A percentile compares a stretch with the other conserved stretches of the same genome.
Conservation (phyloP, 768 basidiomycete genomes). For the Mycena haematopus region DNA sequence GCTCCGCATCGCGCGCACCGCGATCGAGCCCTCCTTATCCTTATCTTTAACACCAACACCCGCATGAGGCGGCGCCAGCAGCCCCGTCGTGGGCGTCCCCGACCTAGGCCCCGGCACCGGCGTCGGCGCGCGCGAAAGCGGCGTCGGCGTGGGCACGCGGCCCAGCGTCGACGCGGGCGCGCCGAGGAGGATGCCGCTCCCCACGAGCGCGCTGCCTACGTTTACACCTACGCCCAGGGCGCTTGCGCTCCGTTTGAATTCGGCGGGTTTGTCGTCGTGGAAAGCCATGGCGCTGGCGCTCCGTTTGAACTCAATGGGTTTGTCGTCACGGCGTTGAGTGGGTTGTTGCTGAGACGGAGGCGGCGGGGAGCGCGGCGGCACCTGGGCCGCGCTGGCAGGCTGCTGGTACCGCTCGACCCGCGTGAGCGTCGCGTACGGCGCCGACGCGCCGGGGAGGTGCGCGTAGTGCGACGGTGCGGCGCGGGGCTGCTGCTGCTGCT, state of each 20-base stretch:
- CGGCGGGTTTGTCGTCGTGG: neutral
- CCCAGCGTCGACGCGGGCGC: conserved; percentile 26
- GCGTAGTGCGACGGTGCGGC: conserved; percentile 15
- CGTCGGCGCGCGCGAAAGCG: conserved; percentile 26
- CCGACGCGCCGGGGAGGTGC: conserved; percentile 24
- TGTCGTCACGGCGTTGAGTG: too few relatives aligned
- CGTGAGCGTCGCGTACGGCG: conserved; percentile 28
- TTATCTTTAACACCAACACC: conserved; percentile 11
- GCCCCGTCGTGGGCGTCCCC: conserved; percentile 43
- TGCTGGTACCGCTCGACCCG: conserved; percentile 19
- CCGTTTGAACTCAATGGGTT: conserved; percentile 2
- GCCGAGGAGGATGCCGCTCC: conserved; percentile 21
- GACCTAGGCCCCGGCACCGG: conserved; percentile 41
- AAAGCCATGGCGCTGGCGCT: conserved; percentile 20
- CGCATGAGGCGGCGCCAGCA: conserved; percentile 46
- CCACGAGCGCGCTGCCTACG: conserved; percentile 29
- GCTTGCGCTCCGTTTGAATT: conserved; percentile 21
- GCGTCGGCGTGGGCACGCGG: conserved; percentile 25
- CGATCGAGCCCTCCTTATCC: conserved; percentile 61
- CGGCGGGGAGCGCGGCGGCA: neutral
- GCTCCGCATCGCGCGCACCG: conserved; percentile 78
- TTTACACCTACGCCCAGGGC: neutral
- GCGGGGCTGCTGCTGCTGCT: neutral
- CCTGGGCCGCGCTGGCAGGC: conserved; percentile 1
- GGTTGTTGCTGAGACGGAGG: too few relatives aligned